Conservation (phyloP, 1,284 basidiomycete species). For the Sphagnurus paluster region DNA sequence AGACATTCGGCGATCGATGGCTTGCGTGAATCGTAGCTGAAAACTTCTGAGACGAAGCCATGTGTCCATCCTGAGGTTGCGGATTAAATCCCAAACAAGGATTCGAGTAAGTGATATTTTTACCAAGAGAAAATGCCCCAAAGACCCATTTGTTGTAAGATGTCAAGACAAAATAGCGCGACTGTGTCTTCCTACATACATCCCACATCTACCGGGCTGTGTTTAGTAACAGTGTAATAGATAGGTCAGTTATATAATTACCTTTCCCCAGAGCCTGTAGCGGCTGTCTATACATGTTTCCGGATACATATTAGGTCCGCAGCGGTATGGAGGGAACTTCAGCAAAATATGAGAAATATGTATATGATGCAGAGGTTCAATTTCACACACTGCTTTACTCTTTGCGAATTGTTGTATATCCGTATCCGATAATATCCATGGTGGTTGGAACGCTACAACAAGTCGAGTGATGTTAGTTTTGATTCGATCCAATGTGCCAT, state of each 20-base stretch:
- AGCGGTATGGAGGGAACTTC: constrained; percentile 40
- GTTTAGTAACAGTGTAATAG: neutral
- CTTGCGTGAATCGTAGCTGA: constrained; percentile 34
- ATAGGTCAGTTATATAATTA: constrained; percentile 22
- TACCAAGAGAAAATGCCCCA: constrained; percentile 65
- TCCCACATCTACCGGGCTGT: constrained; percentile 59
- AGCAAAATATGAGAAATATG: neutral
- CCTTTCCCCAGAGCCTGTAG: constrained; percentile 69
- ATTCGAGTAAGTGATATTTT: constrained; percentile 37
- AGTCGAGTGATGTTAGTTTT: constrained; percentile 22
- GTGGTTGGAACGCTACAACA: constrained; percentile 58
- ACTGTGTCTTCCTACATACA: constrained; percentile 49
- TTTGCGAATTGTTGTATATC: constrained; percentile 57
- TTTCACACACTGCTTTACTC: constrained; percentile 41
- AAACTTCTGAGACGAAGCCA: constrained; percentile 48
- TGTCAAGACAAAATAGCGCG: constrained; percentile 66
- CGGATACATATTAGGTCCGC: constrained; percentile 31
- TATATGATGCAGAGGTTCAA: neutral
- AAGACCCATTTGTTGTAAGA: constrained; percentile 73
- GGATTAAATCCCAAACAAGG: neutral
- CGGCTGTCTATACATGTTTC: constrained; percentile 32
- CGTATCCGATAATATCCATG: constrained; percentile 57
- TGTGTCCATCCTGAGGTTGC: constrained; percentile 50
- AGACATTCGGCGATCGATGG: constrained; percentile 52
- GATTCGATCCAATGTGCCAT: constrained; percentile 5